Evolutionary conservation across 352 stramenopile genomes (phyloP), one percentile per base, ranked within the genome.

Genomic region (Plasmopara halstedii): DNA sequence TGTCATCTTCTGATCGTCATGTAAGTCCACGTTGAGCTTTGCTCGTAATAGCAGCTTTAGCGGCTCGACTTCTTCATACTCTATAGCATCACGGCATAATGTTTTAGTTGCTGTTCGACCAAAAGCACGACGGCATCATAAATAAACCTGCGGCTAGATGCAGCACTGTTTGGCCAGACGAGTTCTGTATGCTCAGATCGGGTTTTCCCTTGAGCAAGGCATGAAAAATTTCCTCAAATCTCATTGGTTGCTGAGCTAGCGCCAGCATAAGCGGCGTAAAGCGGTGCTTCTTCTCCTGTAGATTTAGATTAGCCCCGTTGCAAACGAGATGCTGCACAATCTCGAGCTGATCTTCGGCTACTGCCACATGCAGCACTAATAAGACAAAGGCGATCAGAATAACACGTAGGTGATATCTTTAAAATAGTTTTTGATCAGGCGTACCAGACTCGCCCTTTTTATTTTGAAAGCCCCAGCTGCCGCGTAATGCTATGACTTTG

Each of bases 391-490:
- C 6, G 26, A 31, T 6, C 6, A 31, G 11, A 31, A 31, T 11
- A 31, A 31, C 26, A 31, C 11, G n/a, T n/a, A n/a, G n/a, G n/a
- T n/a, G n/a, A n/a, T n/a, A n/a, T n/a, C n/a, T n/a, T n/a, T n/a
- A n/a, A n/a, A n/a, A n/a, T n/a, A n/a, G n/a, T n/a, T n/a, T n/a
- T n/a, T n/a, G n/a, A n/a, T n/a, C n/a, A n/a, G 34, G 3, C 56
- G 22, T 55, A 89, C 78, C 78, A 2, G 74, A 85, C 42, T 87
- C 74, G 41, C 78, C 78, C 63, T 87, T 89, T 56, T 89, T 89
- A 64, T 89, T 89, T 59, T 89, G 74, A 45, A 70, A 73, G 44
- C 56, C 66, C 73, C 74, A 86, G 38, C 86, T 64, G 22, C 70
- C 73, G 34, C 73, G 67, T 21, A 89, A 44, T 51, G 82, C 67